Base-by-base conservation (phyloP, 2,329 filamentous ascomycete genomes). In the Exophiala sideris region DNA sequence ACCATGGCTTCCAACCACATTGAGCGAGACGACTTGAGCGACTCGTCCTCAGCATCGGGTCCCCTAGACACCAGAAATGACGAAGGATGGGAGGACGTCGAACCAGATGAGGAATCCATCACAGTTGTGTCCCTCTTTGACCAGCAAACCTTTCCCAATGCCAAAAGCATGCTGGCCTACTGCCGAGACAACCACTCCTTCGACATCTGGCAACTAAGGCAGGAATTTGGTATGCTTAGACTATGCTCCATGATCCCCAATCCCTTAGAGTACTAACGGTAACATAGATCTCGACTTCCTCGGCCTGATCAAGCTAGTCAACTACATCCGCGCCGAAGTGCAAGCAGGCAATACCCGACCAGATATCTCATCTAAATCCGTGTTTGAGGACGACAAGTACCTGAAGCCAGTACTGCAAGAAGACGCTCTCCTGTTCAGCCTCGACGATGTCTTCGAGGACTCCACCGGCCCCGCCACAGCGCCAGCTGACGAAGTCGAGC, bases 321-420 rank as follows among this genome's bases (percentile, higher is more conserved):
- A 91, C 68, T 90, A 83, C 64, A 67, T 80, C 46, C 76, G 77
- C 14, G 71, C 74, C 10, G 69, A 77, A 57, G 73, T 76, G 24
- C 73, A 75, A 50, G 66, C 67, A 42, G 77, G 77, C 29, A 73
- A 76, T 50, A 61, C 58, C 32, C 64, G 69, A 2, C 82, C 83
- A 0, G 76, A 80, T 54, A 72, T 86, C 40, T 84, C 89, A 54
- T 77, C 82, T 2, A 75, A 75, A 34, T 73, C 76, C 2, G 76
- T 84, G 21, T 84, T 96, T 58, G 79, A 84, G n/a, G 83, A 90
- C 57, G 92, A 97, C 60, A 79, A 81, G 60, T 95, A 85, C 66
- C 77, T 99, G 54, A 87, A 88, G 67, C 94, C 94, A 0, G 85
- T 91, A 3, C 73, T 99, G 6, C 86, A 94, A 54, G 90, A 96